Percentiles rank a stretch among this genome's conserved stretches.
Conservation (phyloP, 2,329 filamentous ascomycete genomes). For the Blumeria graminis region DNA sequence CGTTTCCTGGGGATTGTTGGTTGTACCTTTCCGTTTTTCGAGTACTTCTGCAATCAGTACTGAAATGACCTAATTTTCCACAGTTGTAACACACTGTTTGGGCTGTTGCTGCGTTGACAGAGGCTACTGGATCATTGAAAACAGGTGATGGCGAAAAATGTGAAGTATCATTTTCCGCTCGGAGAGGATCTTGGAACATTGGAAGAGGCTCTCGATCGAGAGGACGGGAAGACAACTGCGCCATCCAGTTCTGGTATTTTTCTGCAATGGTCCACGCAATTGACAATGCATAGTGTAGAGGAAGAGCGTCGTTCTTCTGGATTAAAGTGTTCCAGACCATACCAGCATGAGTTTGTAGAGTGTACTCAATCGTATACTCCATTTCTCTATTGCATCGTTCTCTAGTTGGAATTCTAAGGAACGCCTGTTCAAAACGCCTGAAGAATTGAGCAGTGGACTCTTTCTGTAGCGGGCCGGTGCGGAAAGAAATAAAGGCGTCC, state of each 20-base stretch:
- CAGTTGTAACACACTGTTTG: background rate
- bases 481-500: background rate
- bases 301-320: background rate
- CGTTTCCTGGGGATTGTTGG: background rate
- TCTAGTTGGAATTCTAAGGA: background rate
- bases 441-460: background rate
- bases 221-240: background rate
- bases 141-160: background rate
- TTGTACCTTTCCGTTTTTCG: background rate
- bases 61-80: background rate
- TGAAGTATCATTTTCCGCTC: background rate
- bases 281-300: background rate
- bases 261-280: background rate
- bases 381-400: background rate
- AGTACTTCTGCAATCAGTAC: background rate
- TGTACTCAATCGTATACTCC: background rate
- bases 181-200: background rate
- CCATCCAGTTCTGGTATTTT: background rate
- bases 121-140: background rate
- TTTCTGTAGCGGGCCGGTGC: background rate
- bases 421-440: background rate
- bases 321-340: constrained; percentile 1
- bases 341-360: background rate
- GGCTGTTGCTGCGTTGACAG: background rate
- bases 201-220: background rate